A percentile compares a stretch with the other conserved stretches of the same genome.
Evolutionary conservation across 2,329 filamentous ascomycete genomes (phyloP).

Genomic region (Fusarium protoensiforme): DNA sequence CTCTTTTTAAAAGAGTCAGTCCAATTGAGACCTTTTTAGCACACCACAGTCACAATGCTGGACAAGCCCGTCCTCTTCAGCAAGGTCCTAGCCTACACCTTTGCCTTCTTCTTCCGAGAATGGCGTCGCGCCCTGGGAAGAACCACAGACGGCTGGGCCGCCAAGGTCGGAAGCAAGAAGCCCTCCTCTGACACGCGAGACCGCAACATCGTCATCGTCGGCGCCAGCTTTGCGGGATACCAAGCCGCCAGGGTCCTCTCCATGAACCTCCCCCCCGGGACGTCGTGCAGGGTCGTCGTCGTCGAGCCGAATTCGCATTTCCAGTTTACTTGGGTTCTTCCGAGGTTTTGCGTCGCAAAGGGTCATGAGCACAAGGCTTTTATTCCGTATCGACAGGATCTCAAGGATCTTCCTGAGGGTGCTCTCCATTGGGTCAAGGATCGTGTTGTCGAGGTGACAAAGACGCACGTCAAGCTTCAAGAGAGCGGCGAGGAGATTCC

Average conservation of each 20-base stretch:
- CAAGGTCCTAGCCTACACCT: conserved; percentile 42
- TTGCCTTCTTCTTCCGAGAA: conserved; percentile 38
- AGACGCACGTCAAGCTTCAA: conserved; percentile 53
- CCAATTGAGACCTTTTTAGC: not conserved
- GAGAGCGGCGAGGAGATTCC: conserved; percentile 56
- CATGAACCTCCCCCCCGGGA: conserved; percentile 58
- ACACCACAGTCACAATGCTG: conserved; percentile 36
- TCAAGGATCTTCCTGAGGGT: conserved; percentile 49
- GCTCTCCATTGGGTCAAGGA: conserved; percentile 55
- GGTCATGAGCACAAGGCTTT: conserved; percentile 68
- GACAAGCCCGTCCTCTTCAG: conserved; percentile 45
- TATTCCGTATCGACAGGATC: conserved; percentile 64
- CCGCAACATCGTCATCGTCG: conserved; percentile 65
- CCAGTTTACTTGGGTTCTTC: conserved; percentile 70
- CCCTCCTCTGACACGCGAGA: conserved; percentile 36
- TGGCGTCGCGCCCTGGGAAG: conserved; percentile 26
- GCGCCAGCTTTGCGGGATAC: conserved; percentile 68
- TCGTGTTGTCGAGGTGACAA: conserved; percentile 52
- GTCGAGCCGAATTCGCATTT: conserved; percentile 71
- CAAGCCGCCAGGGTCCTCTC: conserved; percentile 60
- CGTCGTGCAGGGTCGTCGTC: conserved; percentile 62
- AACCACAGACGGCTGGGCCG: conserved; percentile 21
- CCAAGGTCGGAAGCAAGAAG: conserved; percentile 6
- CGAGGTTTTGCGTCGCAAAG: conserved; percentile 66
- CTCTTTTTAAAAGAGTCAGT: too few species aligned